These are phyloP conservation scores for Gracilaria vermiculophylla DNA, from an alignment of 23 red algal species.

Conservation along the genomic window DNA sequence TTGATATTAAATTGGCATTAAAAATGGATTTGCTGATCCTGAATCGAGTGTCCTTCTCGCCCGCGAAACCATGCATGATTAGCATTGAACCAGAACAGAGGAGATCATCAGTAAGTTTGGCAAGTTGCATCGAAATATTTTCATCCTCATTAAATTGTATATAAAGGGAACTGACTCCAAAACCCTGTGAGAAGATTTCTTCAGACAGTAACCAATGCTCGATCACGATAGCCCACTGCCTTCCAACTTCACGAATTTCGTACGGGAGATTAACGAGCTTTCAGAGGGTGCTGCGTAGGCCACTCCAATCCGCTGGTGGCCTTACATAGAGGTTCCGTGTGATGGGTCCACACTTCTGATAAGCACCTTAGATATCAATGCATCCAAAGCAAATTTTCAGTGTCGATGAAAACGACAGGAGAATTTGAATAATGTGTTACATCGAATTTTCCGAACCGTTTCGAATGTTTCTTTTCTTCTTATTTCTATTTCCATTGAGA, in stretches of 20 bases:
- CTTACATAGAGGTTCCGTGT: slow-evolving; percentile 6
- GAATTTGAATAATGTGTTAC: slow-evolving; percentile 24
- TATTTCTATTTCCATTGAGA: slow-evolving; percentile 7
- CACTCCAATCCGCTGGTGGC: slow-evolving; percentile 32
- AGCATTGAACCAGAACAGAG: background rate
- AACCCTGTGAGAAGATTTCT: background rate
- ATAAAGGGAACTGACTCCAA: background rate
- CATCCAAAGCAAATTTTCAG: background rate
- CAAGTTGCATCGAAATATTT: background rate
- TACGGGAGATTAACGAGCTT: slow-evolving; percentile 34
- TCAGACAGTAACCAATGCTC: background rate
- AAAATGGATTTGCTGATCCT: background rate
- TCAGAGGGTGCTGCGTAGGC: background rate
- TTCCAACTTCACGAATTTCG: slow-evolving; percentile 1
- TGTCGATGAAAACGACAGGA: background rate
- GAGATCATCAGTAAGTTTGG: slow-evolving; percentile 18
- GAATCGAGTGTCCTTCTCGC: background rate
- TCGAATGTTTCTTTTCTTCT: slow-evolving; percentile 4
- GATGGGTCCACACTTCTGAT: slow-evolving; percentile 4
- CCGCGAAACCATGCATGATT: background rate
- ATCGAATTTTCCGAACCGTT: slow-evolving; percentile 6
- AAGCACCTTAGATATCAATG: slow-evolving; percentile 15
- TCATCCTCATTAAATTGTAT: background rate
- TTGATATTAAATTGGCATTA: background rate
- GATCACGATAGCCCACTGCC: background rate